Evolutionary conservation across 257 asterid genomes (phyloP), one percentile per base, ranked within the genome.

Genomic region (Verbena officinalis): DNA sequence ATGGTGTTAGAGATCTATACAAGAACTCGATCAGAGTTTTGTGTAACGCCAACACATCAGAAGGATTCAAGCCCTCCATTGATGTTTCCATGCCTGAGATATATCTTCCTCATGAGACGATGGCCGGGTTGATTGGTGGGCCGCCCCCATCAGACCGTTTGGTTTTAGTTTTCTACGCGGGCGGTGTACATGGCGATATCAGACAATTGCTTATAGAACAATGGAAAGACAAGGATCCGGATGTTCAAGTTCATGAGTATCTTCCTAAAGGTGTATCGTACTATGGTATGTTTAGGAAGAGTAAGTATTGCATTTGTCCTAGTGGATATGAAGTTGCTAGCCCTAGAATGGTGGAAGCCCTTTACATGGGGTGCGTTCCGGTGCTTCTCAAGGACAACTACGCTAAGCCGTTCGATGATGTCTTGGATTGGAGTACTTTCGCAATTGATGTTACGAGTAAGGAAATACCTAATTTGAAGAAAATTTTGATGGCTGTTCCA

Each of bases 311-410:
- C 67, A 79, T 84, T 10, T 84, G 86, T 30, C 84, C 86, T 9
- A 84, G 91, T 14, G 91, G 88, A 0, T 81, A 80, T 78, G 91
- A 84, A 68, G 91, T 84, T 0, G 91, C 91, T 7, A 84, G 87
- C 23, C 91, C 91, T 1, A 74, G 90, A 61, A 84, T 84, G 90
- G 87, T 84, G 27, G 87, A 84, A 73, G 87, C 82, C 13, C 68
- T 84, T 1, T 84, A 84, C 54, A 81, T 67, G 78, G 91, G 91
- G 1, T 81, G 90, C 5, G 85, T 81, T 1, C 87, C 87, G 0
- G 81, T 84, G 45, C 84, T 84, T 1, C 83, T 84, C 21, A 79
- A 84, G 73, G 82, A 72, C 55, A 70, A 77, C 48, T 84, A 84
- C 12, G 87, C 79, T 11, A 78, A 73, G 40, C 87, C 90, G 0